phyloP scores from a whole-genome alignment of 1,284 basidiomycete genomes.

The Neonothopanus nambi region DNA sequence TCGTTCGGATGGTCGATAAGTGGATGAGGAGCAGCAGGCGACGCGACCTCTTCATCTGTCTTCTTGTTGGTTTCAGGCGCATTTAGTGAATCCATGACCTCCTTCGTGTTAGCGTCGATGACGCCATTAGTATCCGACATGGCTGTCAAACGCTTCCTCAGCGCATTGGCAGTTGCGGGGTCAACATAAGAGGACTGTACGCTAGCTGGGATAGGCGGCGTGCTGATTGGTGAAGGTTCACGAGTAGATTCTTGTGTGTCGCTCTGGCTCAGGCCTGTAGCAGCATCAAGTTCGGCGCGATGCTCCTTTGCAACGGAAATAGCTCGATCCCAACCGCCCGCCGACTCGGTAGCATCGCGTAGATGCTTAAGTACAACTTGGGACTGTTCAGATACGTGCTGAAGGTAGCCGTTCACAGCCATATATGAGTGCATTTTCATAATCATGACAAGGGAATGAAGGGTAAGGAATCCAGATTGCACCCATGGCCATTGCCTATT shows the following conservation, averaged over 20 bases:
- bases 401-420: constrained; percentile 85
- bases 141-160: constrained; percentile 53
- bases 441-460: constrained; percentile 90
- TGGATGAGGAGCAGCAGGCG: constrained; percentile 43
- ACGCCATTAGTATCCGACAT: constrained; percentile 32
- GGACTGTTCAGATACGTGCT: constrained; percentile 52
- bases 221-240: constrained; percentile 30
- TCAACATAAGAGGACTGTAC: constrained; percentile 53
- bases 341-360: constrained; percentile 43
- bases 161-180: constrained; percentile 46
- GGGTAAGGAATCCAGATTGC: constrained; percentile 91
- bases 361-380: constrained; percentile 45
- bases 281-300: constrained; percentile 36
- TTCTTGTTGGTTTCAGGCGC: constrained; percentile 17
- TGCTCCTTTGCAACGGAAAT: constrained; percentile 46
- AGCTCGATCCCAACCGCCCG: constrained; percentile 65
- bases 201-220: constrained; percentile 41
- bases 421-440: constrained; percentile 99
- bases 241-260: constrained; percentile 22
- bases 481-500: constrained; percentile 95
- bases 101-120: constrained; percentile 13
- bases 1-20: constrained; percentile 77
- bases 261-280: constrained; percentile 15
- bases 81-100: neutral
- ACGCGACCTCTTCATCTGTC: constrained; percentile 19